These are phyloP conservation scores for Rhynchosporium graminicola DNA, from an alignment of 2,329 filamentous ascomycete genomes.

Conservation along the genomic window DNA sequence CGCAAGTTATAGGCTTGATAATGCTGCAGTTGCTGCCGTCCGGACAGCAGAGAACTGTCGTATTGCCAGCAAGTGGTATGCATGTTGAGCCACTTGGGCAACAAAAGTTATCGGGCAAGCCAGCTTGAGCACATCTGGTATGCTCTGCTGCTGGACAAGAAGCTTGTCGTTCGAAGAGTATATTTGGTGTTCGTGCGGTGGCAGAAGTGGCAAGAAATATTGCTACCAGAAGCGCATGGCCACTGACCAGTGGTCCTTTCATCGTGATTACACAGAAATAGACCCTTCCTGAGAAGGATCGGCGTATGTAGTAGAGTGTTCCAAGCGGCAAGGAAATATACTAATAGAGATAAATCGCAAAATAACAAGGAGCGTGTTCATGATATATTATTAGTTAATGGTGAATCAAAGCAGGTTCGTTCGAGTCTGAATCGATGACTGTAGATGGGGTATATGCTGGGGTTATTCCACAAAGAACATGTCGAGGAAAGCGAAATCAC, in stretches of 20 bases:
- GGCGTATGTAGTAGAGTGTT: not conserved
- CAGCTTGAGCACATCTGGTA: conserved; percentile 48
- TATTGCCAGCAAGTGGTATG: conserved; percentile 60
- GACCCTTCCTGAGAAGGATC: not conserved
- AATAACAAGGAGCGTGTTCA: conserved; percentile 12
- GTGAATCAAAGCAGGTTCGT: conserved; percentile 13
- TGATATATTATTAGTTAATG: conserved; percentile 2
- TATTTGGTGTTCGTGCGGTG: conserved; percentile 44
- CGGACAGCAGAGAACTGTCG: conserved; percentile 73
- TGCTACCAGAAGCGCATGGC: conserved; percentile 27
- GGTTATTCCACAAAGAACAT: conserved; percentile 32
- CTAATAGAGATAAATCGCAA: not conserved
- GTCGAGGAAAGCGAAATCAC: conserved; percentile 38
- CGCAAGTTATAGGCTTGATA: conserved; percentile 66
- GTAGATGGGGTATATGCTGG: conserved; percentile 19
- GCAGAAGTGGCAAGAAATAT: conserved; percentile 41
- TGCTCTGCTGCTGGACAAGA: conserved; percentile 55
- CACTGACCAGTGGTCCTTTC: conserved; percentile 24
- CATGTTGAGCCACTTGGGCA: conserved; percentile 59
- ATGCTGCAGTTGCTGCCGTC: conserved; percentile 55
- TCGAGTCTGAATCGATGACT: conserved; percentile 31
- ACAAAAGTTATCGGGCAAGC: conserved; percentile 66
- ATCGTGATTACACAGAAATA: conserved; percentile 22
- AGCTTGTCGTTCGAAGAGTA: conserved; percentile 47
- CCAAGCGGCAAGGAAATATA: conserved; percentile 1